A percentile compares a stretch with the other conserved stretches of the same genome.
Evolutionary conservation across 2,329 filamentous ascomycete species (phyloP).

Genomic region (Xylariomycetidae sp.): DNA sequence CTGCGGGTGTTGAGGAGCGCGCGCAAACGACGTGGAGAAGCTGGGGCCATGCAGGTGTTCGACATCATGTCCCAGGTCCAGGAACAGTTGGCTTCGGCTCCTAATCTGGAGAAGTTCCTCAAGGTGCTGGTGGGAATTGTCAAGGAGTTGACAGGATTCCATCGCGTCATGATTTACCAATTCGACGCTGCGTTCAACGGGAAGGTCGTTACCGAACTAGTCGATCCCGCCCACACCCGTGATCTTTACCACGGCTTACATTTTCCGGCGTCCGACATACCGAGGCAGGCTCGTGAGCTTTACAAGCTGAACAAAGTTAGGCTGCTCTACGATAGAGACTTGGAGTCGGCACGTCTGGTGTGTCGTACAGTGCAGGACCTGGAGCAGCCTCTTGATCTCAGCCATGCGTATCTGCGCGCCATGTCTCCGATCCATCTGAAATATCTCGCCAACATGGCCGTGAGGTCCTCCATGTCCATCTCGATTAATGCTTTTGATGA

Average conservation of each 20-base stretch:
- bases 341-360: constrained; percentile 72
- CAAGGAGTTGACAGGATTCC: constrained; percentile 85
- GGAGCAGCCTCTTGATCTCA: constrained; percentile 72
- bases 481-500: constrained; percentile 83
- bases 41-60: constrained; percentile 82
- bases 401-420: constrained; percentile 75
- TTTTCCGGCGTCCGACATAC: constrained; percentile 84
- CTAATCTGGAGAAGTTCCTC: constrained; percentile 64
- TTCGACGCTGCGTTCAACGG: constrained; percentile 81
- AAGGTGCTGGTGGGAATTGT: constrained; percentile 80
- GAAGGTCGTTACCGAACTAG: constrained; percentile 78
- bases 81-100: constrained; percentile 71
- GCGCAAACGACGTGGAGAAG: constrained; percentile 68
- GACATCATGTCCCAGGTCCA: constrained; percentile 90
- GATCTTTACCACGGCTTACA: constrained; percentile 84
- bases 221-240: constrained; percentile 71
- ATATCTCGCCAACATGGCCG: constrained; percentile 82
- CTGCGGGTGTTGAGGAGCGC: constrained; percentile 71
- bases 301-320: constrained; percentile 89
- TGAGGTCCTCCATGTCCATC: constrained; percentile 91
- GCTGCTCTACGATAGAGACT: constrained; percentile 77
- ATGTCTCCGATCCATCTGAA: constrained; percentile 90
- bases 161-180: constrained; percentile 89
- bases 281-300: constrained; percentile 77
- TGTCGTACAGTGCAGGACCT: constrained; percentile 71